A percentile compares a stretch with the other conserved stretches of the same genome.
phyloP scores from a whole-genome alignment of 495 filamentous ascomycete species.

The Talaromyces wortmannii region DNA sequence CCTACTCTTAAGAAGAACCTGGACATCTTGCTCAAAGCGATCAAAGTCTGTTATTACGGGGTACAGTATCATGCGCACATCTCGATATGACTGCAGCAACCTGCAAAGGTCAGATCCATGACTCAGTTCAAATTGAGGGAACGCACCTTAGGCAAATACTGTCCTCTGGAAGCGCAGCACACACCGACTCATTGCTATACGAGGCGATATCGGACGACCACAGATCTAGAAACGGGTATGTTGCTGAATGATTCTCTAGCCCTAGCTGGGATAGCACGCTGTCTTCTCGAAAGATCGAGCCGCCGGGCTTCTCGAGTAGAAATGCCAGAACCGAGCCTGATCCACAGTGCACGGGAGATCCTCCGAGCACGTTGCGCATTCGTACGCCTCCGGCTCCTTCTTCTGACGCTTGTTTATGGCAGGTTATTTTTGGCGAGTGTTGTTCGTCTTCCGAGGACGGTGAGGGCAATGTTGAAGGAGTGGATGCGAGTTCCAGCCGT shows the following conservation, averaged over 20 bases:
- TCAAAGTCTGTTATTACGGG: slow-evolving; percentile 60
- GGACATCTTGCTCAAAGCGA: slow-evolving; percentile 52
- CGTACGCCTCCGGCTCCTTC: slow-evolving; percentile 53
- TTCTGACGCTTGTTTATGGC: slow-evolving; percentile 41
- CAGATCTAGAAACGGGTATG: slow-evolving; percentile 68
- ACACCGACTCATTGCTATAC: slow-evolving; percentile 61
- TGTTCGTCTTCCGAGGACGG: slow-evolving; percentile 23
- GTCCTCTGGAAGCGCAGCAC: slow-evolving; percentile 57
- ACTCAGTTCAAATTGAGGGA: slow-evolving; percentile 1
- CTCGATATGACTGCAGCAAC: slow-evolving; percentile 57
- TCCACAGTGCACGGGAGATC: slow-evolving; percentile 52
- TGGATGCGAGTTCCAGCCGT: slow-evolving; percentile 22
- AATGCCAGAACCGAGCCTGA: slow-evolving; percentile 53
- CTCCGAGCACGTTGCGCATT: slow-evolving; percentile 48
- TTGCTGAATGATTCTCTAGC: slow-evolving; percentile 73
- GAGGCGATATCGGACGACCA: slow-evolving; percentile 63
- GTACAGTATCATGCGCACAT: slow-evolving; percentile 62
- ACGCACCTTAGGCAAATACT: slow-evolving; percentile 47
- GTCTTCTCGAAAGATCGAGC: slow-evolving; percentile 60
- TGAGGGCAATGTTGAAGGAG: neutral
- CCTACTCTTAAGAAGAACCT: slow-evolving; percentile 54
- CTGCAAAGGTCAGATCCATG: slow-evolving; percentile 17
- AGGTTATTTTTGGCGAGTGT: slow-evolving; percentile 11
- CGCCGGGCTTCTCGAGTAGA: slow-evolving; percentile 55
- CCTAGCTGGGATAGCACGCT: slow-evolving; percentile 76